These are phyloP conservation scores for Calycina marina DNA, from an alignment of 2,329 filamentous ascomycete genomes.

Conservation along the genomic window DNA sequence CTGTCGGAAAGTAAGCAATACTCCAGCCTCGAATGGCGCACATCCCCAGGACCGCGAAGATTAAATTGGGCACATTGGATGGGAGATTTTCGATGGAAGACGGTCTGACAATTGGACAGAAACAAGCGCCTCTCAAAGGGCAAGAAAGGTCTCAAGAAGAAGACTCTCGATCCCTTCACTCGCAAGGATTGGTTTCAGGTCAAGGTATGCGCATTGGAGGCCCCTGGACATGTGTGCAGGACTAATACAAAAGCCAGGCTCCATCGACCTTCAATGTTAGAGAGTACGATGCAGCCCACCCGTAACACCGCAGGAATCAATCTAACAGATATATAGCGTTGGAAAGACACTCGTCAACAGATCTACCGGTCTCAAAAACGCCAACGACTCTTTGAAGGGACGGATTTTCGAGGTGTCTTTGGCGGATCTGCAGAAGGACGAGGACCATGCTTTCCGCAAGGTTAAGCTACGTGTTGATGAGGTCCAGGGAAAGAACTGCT, in stretches of 20 bases:
- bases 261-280: constrained; percentile 89
- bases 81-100: constrained; percentile 5
- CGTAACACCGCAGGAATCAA: constrained; percentile 11
- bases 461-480: constrained; percentile 97
- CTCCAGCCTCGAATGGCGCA: too few species aligned
- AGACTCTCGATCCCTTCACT: constrained; percentile 90
- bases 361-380: constrained; percentile 99
- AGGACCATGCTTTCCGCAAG: constrained; percentile 99
- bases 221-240: too few species aligned
- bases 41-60: too few species aligned
- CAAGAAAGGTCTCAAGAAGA: constrained; percentile 99
- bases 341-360: constrained; percentile 99
- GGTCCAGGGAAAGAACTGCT: constrained; percentile 99
- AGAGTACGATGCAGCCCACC: constrained; percentile 49
- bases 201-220: constrained; percentile 51
- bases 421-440: constrained; percentile 98
- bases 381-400: constrained; percentile 97
- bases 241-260: constrained; percentile 41
- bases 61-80: too few species aligned
- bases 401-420: constrained; percentile 98
- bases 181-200: constrained; percentile 99
- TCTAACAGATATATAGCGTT: constrained; percentile 51
- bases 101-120: constrained; percentile 33
- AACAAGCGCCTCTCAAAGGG: constrained; percentile 99
- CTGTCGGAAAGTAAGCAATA: constrained; percentile 60